Evolutionary conservation across 225 moss, liverwort and hornwort genomes (phyloP), one percentile per base, ranked within the genome.

Genomic region (Takakia lepidozioides): DNA sequence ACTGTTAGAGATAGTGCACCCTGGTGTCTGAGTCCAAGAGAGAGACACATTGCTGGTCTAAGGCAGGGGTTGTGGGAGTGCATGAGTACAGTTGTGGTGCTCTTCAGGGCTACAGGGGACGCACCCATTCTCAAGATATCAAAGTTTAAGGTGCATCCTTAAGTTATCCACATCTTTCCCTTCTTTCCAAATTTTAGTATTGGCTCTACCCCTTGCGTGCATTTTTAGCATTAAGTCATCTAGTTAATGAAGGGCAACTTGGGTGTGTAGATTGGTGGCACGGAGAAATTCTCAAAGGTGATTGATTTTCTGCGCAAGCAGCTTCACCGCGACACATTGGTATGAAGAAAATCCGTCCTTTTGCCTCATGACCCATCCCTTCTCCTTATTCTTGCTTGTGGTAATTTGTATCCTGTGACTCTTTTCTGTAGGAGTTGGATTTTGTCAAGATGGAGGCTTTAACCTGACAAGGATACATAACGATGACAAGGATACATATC

Each of bases 271-370:
- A 90, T 95, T n/a, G 87, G 87, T 59, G 84, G 79, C 20, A 49
- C 43, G 3, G 87, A 95, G 51, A 90, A 75, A 59, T 87, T 95
- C 27, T 84, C 84, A 0, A 87, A 85, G 66, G 75, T 95, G 48
- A 90, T 95, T 48, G 90, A 95, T 54, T 95, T 95, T 56, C 66
- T 87, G 37, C 82, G 90, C 14, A 90, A 90, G 38, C 87, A 95
- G 66, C 77, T 95, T 36, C 90, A 89, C 53, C 78, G 86, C 39
- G 93, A 95, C 39, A 89, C 89, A 10, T 76, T 95, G 78, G 93
- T 93, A 55, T 74, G 81, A 74, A 18, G 9, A 19, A 25, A 27
- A n/a, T n/a, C n/a, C n/a, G n/a, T n/a, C n/a, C n/a, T n/a, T n/a
- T n/a, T n/a, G n/a, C n/a, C n/a, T n/a, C n/a, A n/a, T n/a, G n/a